Percentiles rank a stretch among this genome's conserved stretches.
These are phyloP conservation scores for Litchi chinensis DNA, from an alignment of 345 rosid species.

Conservation along the genomic window DNA sequence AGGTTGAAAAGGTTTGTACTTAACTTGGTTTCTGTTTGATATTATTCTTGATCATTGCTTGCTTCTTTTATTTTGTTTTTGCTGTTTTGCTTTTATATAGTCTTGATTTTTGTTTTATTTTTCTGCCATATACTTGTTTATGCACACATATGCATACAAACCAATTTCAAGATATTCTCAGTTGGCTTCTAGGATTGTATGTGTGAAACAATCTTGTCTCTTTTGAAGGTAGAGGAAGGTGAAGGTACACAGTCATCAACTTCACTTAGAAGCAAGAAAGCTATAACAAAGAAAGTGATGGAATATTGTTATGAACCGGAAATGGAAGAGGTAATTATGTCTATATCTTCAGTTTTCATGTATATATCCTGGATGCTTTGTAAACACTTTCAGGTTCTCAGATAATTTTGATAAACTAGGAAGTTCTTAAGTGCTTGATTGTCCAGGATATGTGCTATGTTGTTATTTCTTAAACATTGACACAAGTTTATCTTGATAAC, in stretches of 20 bases:
- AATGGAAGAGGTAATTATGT: constrained; percentile 86
- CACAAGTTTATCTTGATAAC: constrained; percentile 18
- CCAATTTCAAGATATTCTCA: neutral
- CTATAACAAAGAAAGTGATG: constrained; percentile 68
- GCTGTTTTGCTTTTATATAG: neutral
- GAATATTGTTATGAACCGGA: constrained; percentile 97
- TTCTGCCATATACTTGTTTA: neutral
- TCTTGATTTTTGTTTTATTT: neutral
- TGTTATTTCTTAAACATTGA: constrained; percentile 9
- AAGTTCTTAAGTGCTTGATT: neutral
- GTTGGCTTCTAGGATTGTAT: neutral
- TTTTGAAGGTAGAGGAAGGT: constrained; percentile 66
- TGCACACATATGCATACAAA: neutral
- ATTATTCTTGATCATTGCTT: neutral
- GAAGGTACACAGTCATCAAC: constrained; percentile 59
- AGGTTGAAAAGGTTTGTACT: constrained; percentile 80
- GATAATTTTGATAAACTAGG: neutral
- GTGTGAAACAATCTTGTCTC: neutral
- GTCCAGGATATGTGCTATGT: neutral
- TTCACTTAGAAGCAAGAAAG: constrained; percentile 69
- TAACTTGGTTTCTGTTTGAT: constrained; percentile 17
- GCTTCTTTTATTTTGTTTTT: constrained; percentile 10
- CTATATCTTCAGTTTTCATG: neutral
- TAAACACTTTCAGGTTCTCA: neutral
- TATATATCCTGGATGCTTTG: neutral